Conservation (phyloP, 768 basidiomycete genomes). For the Termitomyces sp. region DNA sequence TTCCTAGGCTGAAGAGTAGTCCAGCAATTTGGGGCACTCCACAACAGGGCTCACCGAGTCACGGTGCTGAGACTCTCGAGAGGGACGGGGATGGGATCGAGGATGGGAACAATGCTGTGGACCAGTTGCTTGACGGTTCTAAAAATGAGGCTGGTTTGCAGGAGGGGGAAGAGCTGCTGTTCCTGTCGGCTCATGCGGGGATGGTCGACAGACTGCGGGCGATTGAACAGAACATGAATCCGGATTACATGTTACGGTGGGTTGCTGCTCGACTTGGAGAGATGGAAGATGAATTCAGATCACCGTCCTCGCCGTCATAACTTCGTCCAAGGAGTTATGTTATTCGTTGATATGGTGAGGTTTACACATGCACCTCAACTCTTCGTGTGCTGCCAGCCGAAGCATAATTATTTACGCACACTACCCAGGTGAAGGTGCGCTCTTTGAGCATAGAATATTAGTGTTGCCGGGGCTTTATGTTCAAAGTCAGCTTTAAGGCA, state of each 20-base stretch:
- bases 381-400: too few relatives aligned
- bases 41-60: not conserved
- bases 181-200: slow-evolving; percentile 16
- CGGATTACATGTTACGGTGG: slow-evolving; percentile 23
- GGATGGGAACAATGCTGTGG: not conserved
- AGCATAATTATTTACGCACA: too few relatives aligned
- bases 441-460: too few relatives aligned
- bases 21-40: not conserved
- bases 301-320: not conserved
- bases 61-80: not conserved
- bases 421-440: too few relatives aligned
- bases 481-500: too few relatives aligned
- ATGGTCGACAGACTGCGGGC: slow-evolving; percentile 19
- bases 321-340: not conserved
- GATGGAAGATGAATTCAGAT: not conserved
- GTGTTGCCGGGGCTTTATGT: too few relatives aligned
- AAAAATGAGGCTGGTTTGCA: not conserved
- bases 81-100: not conserved
- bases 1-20: slow-evolving; percentile 3
- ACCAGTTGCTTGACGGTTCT: not conserved
- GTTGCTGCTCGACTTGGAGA: slow-evolving; percentile 11
- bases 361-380: too few relatives aligned
- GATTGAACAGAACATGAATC: slow-evolving; percentile 23
- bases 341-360: too few relatives aligned
- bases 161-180: slow-evolving; percentile 16